Evolutionary conservation across 140 eudicot genomes (phyloP).

Genomic region (Cichorium intybus): DNA sequence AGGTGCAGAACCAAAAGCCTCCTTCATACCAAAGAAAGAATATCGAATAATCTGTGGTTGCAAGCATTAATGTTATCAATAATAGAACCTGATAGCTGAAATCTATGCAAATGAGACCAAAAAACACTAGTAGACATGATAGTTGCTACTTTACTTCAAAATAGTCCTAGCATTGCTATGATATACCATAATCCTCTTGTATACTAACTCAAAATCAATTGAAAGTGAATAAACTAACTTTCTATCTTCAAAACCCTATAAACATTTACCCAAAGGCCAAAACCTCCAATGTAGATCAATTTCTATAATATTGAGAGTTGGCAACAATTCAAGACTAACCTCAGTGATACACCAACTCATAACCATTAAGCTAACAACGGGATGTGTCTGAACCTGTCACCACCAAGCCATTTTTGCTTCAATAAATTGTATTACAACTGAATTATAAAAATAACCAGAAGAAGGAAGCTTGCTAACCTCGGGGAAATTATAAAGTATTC

Average conservation of each 20-base stretch:
- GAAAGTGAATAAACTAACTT: background rate
- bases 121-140: background rate
- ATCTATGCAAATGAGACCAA: background rate
- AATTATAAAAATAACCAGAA: background rate
- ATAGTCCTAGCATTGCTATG: background rate
- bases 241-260: background rate
- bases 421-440: background rate
- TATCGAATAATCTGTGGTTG: conserved; percentile 49
- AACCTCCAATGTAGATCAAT: background rate
- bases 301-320: background rate
- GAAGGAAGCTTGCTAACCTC: conserved; percentile 29
- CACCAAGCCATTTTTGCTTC: conserved; percentile 7
- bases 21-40: conserved; percentile 78
- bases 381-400: conserved; percentile 49
- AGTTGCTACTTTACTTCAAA: background rate
- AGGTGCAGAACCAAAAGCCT: conserved; percentile 65
- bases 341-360: conserved; percentile 83
- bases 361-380: conserved; percentile 58
- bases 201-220: background rate
- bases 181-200: background rate
- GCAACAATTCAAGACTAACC: conserved; percentile 33
- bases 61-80: background rate
- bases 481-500: conserved; percentile 70
- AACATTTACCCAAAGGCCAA: background rate
- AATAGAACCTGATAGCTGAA: background rate